Evolutionary conservation across 2,329 filamentous ascomycete genomes (phyloP), one percentile per base, ranked within the genome.

Genomic region (Exutisphaerella laricina): DNA sequence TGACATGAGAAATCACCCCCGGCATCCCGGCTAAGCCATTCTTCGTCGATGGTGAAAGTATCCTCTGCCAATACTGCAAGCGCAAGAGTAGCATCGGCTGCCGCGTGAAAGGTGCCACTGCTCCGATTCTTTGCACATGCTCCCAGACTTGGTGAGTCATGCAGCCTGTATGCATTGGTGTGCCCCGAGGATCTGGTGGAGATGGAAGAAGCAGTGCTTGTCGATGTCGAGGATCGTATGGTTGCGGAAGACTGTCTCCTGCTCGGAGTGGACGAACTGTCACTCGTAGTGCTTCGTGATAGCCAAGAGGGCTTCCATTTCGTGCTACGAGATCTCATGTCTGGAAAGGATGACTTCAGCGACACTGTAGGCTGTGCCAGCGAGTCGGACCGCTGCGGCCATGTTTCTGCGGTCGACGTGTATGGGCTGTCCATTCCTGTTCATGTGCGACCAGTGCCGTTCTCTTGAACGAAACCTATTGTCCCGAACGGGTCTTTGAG

Each of bases 261-360:
- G 41, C 41, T 43, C 5, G 26, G 25, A n/a, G 20, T 17, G 9
- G 21, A 34, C n/a, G 32, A 36, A 26, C 28, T 23, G 9, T 13
- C 17, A 16, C 7, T 8, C 14, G 3, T 9, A 5, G 22, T 25
- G 10, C 21, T 20, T 28, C 18, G 18, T 5, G 25, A 26, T 9
- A 36, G 26, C 41, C 41, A 43, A 6, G 32, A 36, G 16, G 41
- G 41, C 26, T 17, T 43, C 41, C 33, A 43, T 18, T 23, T 33
- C 14, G 21, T 33, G 17, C 28, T 40, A 12, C 14, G 18, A 4
- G 33, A 37, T 32, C 32, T 17, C 32, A 17, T 43, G 21, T 22
- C 30, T 12, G 12, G 26, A 12, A 10, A 13, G 16, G 17, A 17
- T 28, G 34, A 32, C 9, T 21, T 20, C 5, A 18, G 16, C 12